phyloP scores from a whole-genome alignment of 2,329 filamentous ascomycete species.

The Elsinoe arachidis region DNA sequence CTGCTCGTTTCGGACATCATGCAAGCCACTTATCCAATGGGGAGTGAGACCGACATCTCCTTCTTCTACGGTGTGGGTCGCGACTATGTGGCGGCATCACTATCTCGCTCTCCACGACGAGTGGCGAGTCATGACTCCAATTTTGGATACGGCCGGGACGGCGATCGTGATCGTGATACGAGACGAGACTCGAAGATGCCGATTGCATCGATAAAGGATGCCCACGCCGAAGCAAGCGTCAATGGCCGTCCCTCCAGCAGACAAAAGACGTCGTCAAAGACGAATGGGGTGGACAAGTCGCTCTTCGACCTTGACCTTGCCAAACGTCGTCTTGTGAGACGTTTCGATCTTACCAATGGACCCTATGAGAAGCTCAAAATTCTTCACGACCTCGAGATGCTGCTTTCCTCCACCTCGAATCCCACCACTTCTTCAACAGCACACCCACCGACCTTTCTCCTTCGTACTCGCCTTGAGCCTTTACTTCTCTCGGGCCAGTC shows the following conservation, averaged over 20 bases:
- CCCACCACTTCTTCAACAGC: background rate
- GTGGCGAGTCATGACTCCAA: background rate
- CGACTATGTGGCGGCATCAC: conserved; percentile 21
- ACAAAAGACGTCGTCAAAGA: background rate
- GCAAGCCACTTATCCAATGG: conserved; percentile 73
- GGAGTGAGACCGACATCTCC: conserved; percentile 89
- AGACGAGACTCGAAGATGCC: conserved; percentile 3
- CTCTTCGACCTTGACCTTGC: conserved; percentile 56
- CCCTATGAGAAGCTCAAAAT: conserved; percentile 78
- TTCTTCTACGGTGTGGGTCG: conserved; percentile 54
- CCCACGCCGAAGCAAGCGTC: background rate
- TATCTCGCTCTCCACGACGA: background rate
- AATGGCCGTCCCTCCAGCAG: background rate
- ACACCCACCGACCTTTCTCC: background rate
- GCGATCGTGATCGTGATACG: background rate
- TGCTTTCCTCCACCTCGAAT: conserved; percentile 37
- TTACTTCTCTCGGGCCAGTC: background rate
- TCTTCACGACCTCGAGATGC: conserved; percentile 70
- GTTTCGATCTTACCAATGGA: conserved; percentile 83
- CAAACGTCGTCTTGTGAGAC: conserved; percentile 69
- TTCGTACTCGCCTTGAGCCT: conserved; percentile 12
- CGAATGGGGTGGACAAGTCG: background rate
- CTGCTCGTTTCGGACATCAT: conserved; percentile 84
- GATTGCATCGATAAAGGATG: background rate
- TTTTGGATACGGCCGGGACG: background rate